These are phyloP conservation scores for Mitragyna speciosa DNA, from an alignment of 257 asterid species.

Conservation along the genomic window DNA sequence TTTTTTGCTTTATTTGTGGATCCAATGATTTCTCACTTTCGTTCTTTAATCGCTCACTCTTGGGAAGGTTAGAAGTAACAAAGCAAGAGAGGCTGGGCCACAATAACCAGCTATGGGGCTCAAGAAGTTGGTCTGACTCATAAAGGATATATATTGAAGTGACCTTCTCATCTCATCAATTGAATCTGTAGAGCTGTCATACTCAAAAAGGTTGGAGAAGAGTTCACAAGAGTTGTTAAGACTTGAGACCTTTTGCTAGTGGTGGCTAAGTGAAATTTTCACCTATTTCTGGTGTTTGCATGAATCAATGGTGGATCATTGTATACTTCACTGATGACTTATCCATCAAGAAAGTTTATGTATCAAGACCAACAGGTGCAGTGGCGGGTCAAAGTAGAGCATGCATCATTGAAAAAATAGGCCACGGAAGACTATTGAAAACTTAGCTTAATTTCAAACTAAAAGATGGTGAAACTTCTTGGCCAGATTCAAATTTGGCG, in stretches of 20 bases:
- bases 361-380: conserved; percentile 2
- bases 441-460: conserved; percentile 8
- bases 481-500: conserved; percentile 10
- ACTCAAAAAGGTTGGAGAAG: conserved; percentile 22
- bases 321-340: conserved; percentile 16
- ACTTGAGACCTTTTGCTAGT: conserved; percentile 22
- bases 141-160: conserved; percentile 30
- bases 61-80: conserved; percentile 22
- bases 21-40: conserved; percentile 32
- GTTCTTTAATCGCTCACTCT: conserved; percentile 11
- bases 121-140: conserved; percentile 55
- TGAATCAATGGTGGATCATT: not conserved
- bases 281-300: conserved; percentile 7
- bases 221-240: conserved; percentile 38
- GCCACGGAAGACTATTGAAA: not conserved
- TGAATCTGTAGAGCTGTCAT: conserved; percentile 6
- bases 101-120: conserved; percentile 33
- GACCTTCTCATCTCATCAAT: conserved; percentile 22
- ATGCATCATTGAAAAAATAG: not conserved
- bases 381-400: conserved; percentile 26
- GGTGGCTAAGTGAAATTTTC: conserved; percentile 21
- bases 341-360: conserved; percentile 24
- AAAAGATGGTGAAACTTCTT: conserved; percentile 13
- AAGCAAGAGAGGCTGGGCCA: conserved; percentile 25
- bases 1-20: conserved; percentile 30